These are phyloP conservation scores for Striga asiatica DNA, from an alignment of 257 asterid genomes.

Conservation along the genomic window DNA sequence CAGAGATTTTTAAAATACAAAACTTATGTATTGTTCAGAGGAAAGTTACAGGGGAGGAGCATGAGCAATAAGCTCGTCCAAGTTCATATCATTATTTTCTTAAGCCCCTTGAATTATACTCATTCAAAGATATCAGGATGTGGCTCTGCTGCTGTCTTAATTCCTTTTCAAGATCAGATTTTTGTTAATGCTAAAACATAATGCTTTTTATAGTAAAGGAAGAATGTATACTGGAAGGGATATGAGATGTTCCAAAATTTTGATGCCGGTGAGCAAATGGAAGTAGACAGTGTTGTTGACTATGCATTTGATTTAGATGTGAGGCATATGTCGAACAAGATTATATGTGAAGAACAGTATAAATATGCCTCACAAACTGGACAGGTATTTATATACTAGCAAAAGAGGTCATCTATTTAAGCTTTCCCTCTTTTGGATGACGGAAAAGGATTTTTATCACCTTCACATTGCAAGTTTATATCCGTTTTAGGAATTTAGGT, in stretches of 20 bases:
- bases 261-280: background rate
- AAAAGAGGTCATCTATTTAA: background rate
- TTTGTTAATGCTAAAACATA: background rate
- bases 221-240: background rate
- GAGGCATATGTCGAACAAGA: slow-evolving; percentile 6
- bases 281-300: background rate
- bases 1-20: background rate
- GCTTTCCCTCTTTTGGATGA: slow-evolving; percentile 6
- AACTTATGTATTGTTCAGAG: slow-evolving; percentile 7
- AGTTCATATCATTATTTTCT: background rate
- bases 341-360: slow-evolving; percentile 6
- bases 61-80: background rate
- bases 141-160: background rate
- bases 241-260: slow-evolving; percentile 1
- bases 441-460: too few relatives aligned
- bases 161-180: too few relatives aligned
- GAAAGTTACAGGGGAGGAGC: background rate
- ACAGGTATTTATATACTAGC: background rate
- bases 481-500: too few relatives aligned
- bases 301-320: background rate
- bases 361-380: slow-evolving; percentile 4
- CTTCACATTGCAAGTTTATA: too few relatives aligned
- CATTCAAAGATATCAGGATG: background rate
- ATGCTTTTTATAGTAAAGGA: background rate
- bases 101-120: background rate